Evolutionary conservation across 176 grass and related monocot species (phyloP).

Genomic region (Rhynchospora breviuscula): DNA sequence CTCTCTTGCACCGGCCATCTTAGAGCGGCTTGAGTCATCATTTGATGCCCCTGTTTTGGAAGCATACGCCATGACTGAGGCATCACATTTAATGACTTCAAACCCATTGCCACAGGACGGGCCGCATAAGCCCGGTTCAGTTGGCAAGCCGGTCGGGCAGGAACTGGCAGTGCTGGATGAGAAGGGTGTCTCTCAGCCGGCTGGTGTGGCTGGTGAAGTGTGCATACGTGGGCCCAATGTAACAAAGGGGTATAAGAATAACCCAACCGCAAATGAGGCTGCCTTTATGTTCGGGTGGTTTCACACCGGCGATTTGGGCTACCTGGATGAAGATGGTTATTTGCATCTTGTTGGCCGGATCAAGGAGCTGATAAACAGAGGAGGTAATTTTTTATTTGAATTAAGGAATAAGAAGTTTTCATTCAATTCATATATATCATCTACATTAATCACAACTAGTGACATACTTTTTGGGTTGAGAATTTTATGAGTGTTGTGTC

Average conservation of each 20-base stretch:
- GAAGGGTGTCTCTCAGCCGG: background rate
- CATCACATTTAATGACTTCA: constrained; percentile 73
- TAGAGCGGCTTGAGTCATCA: constrained; percentile 52
- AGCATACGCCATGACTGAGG: constrained; percentile 96
- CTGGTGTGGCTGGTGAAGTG: constrained; percentile 52
- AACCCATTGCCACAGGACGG: constrained; percentile 72
- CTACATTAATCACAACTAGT: background rate
- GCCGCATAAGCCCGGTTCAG: constrained; percentile 39
- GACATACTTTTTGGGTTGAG: background rate
- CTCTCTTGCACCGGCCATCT: constrained; percentile 68
- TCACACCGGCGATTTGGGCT: constrained; percentile 90
- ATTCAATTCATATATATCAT: background rate
- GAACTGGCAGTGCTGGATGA: constrained; percentile 74
- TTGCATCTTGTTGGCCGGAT: constrained; percentile 67
- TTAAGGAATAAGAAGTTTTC: background rate
- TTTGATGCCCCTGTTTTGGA: constrained; percentile 72
- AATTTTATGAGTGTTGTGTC: background rate
- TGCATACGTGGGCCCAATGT: constrained; percentile 75
- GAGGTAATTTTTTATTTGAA: constrained; percentile 30
- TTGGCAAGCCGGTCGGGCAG: constrained; percentile 60
- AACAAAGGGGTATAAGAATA: constrained; percentile 62
- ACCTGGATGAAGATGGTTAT: constrained; percentile 50
- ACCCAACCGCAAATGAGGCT: constrained; percentile 46
- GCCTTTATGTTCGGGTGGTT: constrained; percentile 84
- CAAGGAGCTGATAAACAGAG: constrained; percentile 99